Evolutionary conservation across 345 rosid species (phyloP).

Genomic region (Combretum micranthum): DNA sequence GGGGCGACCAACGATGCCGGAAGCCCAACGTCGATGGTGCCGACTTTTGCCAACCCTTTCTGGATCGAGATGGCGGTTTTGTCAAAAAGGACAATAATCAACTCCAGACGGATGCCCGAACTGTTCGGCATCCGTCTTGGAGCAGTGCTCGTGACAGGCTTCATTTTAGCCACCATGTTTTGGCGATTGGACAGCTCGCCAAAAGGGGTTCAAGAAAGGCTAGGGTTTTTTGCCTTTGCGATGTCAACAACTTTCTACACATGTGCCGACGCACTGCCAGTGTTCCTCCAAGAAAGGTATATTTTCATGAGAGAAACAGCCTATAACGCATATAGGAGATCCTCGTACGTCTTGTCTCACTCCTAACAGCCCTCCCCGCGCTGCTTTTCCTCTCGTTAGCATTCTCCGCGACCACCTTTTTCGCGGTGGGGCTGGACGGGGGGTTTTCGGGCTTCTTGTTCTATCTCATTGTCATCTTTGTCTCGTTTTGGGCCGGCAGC

Average conservation of each 20-base stretch:
- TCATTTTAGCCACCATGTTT: slow-evolving; percentile 81
- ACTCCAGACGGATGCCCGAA: slow-evolving; percentile 73
- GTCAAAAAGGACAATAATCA: slow-evolving; percentile 55
- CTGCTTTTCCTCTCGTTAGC: slow-evolving; percentile 60
- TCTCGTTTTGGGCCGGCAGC: slow-evolving; percentile 90
- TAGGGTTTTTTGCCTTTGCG: slow-evolving; percentile 93
- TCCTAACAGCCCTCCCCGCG: slow-evolving; percentile 50
- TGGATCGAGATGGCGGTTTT: slow-evolving; percentile 78
- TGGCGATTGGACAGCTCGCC: slow-evolving; percentile 89
- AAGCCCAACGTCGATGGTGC: slow-evolving; percentile 49
- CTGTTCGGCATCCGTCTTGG: slow-evolving; percentile 68
- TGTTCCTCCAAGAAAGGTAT: slow-evolving; percentile 88
- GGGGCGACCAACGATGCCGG: slow-evolving; percentile 30
- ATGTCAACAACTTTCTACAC: slow-evolving; percentile 98
- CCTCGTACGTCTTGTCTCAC: slow-evolving; percentile 83
- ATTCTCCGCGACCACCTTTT: slow-evolving; percentile 65
- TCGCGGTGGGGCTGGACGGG: slow-evolving; percentile 90
- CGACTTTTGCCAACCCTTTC: slow-evolving; percentile 72
- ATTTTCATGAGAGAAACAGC: slow-evolving; percentile 98
- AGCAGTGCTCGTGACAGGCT: slow-evolving; percentile 78
- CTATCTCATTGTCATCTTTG: slow-evolving; percentile 60
- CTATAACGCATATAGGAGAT: slow-evolving; percentile 77
- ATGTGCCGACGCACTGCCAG: slow-evolving; percentile 90
- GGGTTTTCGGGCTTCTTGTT: slow-evolving; percentile 69
- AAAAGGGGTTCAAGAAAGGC: slow-evolving; percentile 72